These are phyloP conservation scores for Xylariaceae sp. DNA, from an alignment of 2,329 filamentous ascomycete species.

Conservation along the genomic window DNA sequence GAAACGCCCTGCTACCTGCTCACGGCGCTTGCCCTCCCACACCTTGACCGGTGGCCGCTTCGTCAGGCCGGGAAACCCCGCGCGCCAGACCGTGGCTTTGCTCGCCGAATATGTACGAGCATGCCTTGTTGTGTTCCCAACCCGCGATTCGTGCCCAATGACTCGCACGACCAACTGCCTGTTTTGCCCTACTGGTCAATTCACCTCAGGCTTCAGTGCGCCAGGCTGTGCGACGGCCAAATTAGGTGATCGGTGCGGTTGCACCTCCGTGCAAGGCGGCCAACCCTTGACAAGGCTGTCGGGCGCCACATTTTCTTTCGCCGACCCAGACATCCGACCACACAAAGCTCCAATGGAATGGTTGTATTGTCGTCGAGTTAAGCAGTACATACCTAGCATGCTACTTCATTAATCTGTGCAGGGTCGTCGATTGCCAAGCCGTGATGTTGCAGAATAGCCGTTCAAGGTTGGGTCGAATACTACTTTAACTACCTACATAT, in stretches of 20 bases:
- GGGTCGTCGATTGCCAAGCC: slow-evolving; percentile 13
- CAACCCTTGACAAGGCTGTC: slow-evolving; percentile 15
- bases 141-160: slow-evolving; percentile 31
- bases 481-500: background rate
- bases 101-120: slow-evolving; percentile 17
- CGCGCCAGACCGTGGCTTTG: slow-evolving; percentile 23
- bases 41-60: slow-evolving; percentile 19
- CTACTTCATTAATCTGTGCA: background rate
- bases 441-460: slow-evolving; percentile 10
- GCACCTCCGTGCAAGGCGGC: slow-evolving; percentile 13
- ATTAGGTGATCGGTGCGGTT: slow-evolving; percentile 10
- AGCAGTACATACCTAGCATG: too few relatives aligned
- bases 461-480: slow-evolving; percentile 1
- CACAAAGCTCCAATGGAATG: slow-evolving; percentile 12
- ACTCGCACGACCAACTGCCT: slow-evolving; percentile 14
- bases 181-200: slow-evolving; percentile 23
- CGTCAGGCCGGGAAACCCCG: slow-evolving; percentile 16
- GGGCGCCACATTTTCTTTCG: slow-evolving; percentile 7
- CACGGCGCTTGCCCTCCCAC: slow-evolving; percentile 26
- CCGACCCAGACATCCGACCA: slow-evolving; percentile 1
- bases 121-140: slow-evolving; percentile 20
- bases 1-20: slow-evolving; percentile 14
- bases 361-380: too few relatives aligned
- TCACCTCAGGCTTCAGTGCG: slow-evolving; percentile 19
- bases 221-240: slow-evolving; percentile 15